phyloP scores from a whole-genome alignment of 2,329 filamentous ascomycete species.

The Fusarium acutatum region DNA sequence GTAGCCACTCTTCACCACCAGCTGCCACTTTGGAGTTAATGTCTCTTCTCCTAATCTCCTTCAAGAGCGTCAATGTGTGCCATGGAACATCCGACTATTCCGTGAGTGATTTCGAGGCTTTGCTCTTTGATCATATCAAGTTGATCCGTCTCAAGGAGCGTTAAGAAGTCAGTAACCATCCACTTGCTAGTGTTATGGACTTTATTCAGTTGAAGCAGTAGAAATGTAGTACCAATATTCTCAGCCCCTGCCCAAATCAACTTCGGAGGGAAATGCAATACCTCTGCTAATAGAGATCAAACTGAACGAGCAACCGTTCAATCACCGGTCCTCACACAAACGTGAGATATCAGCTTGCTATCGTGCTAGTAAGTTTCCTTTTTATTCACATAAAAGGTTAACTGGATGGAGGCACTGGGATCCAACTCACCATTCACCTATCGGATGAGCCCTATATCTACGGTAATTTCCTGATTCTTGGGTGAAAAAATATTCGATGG shows the following conservation, averaged over 20 bases:
- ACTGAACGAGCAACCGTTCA: not conserved
- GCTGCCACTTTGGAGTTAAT: not conserved
- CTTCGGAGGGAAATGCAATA: not conserved
- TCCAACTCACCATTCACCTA: not conserved
- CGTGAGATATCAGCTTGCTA: not conserved
- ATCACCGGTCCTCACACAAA: not conserved
- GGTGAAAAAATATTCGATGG: not conserved
- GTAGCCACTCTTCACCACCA: not conserved
- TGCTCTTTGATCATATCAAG: not conserved
- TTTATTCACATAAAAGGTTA: not conserved
- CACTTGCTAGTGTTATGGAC: not conserved
- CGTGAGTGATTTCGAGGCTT: not conserved
- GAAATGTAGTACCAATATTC: not conserved
- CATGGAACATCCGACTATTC: not conserved
- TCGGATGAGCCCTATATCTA: not conserved
- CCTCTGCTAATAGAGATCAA: not conserved
- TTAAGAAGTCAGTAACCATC: not conserved
- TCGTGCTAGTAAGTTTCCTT: not conserved
- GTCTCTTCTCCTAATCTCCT: not conserved
- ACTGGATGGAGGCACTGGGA: not conserved
- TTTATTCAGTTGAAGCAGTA: not conserved
- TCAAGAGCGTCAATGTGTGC: not conserved
- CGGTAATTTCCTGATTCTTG: not conserved
- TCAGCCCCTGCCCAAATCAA: not conserved
- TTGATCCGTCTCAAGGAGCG: too few species aligned